Conservation (phyloP, 306 rosid genomes). For the Quercus berberidifolia region DNA sequence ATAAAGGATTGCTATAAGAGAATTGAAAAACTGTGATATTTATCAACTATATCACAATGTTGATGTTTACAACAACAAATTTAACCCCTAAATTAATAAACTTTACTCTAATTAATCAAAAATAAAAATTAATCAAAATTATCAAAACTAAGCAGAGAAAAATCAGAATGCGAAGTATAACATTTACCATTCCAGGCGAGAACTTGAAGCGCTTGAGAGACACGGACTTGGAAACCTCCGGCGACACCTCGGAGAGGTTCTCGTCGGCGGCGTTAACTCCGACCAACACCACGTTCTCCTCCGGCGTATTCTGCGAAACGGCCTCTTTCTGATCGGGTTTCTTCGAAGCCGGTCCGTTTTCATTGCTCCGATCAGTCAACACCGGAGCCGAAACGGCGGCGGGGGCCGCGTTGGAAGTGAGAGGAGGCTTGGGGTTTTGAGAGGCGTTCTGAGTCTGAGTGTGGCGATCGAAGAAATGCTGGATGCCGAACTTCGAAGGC, state of each 20-base stretch:
- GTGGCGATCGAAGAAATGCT: conserved; percentile 87
- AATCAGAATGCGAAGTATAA: no score
- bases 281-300: conserved; percentile 19
- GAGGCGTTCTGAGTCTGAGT: conserved; percentile 51
- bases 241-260: conserved; percentile 44
- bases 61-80: no score
- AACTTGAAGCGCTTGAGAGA: conserved; percentile 71
- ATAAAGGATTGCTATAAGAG: neutral
- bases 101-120: no score
- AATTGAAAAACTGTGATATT: no score
- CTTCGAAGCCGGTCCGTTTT: neutral
- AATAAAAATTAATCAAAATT: no score
- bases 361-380: neutral
- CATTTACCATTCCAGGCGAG: conserved; percentile 90
- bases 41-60: no score
- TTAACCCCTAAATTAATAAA: no score
- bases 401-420: conserved; percentile 1
- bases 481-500: conserved; percentile 79
- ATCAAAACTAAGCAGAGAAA: no score
- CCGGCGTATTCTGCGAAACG: conserved; percentile 34
- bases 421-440: conserved; percentile 36
- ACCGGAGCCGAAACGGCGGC: neutral
- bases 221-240: conserved; percentile 53
- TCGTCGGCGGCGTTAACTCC: conserved; percentile 19
- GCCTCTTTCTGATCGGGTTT: neutral